Conservation (phyloP, 2,329 filamentous ascomycete species). For the Fusarium dlaminii region DNA sequence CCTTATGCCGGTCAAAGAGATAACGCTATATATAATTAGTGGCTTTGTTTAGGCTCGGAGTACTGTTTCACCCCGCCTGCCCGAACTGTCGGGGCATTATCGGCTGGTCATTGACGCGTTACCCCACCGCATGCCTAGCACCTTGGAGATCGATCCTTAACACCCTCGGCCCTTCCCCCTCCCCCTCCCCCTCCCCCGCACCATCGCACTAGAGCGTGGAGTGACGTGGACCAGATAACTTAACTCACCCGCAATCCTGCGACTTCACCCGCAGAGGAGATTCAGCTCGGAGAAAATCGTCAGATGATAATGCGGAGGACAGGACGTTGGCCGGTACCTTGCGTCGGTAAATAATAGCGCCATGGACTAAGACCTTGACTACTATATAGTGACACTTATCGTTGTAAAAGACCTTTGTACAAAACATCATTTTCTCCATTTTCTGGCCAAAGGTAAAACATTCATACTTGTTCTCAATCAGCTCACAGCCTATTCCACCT, state of each 20-base stretch:
- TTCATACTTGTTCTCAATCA: not conserved
- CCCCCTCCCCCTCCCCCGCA: too few relatives aligned
- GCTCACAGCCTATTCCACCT: too few relatives aligned
- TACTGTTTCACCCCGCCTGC: not conserved
- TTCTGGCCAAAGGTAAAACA: not conserved
- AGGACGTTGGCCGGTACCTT: not conserved
- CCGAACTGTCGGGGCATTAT: not conserved
- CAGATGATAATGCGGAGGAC: not conserved
- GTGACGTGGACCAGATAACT: not conserved
- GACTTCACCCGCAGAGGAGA: accelerated
- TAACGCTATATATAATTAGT: not conserved
- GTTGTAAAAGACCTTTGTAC: not conserved
- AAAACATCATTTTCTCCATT: not conserved
- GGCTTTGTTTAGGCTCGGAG: not conserved
- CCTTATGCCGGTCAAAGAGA: too few relatives aligned
- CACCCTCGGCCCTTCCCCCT: not conserved
- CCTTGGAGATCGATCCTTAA: not conserved
- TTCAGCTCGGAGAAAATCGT: not conserved
- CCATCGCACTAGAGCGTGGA: not conserved
- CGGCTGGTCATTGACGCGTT: not conserved
- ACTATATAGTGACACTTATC: not conserved
- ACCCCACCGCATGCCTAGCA: not conserved
- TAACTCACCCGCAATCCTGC: accelerated
- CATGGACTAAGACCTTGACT: not conserved
- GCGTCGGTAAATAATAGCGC: not conserved